Percentiles rank a stretch among this genome's conserved stretches.
Evolutionary conservation across 805 yeast species (phyloP).

Genomic region (Kodamaea kakaduensis): DNA sequence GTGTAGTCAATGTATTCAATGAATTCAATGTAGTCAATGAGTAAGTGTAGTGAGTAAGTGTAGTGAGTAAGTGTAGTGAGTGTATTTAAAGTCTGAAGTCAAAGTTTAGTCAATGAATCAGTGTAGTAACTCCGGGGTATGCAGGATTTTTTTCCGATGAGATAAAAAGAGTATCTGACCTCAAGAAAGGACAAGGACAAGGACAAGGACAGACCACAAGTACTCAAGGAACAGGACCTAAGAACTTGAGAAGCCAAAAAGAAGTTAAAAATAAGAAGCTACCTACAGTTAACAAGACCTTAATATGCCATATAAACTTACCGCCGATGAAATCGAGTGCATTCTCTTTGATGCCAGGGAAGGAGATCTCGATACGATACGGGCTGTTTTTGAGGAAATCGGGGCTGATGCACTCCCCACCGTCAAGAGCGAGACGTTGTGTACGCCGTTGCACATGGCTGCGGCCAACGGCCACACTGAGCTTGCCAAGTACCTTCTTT

Average conservation of each 20-base stretch:
- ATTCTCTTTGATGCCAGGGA: conserved; percentile 79
- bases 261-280: neutral
- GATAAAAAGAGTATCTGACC: no score
- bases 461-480: conserved; percentile 89
- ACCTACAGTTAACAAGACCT: conserved; percentile 3
- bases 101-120: no score
- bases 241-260: conserved; percentile 6
- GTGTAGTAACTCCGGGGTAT: no score
- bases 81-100: no score
- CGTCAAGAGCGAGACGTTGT: conserved; percentile 61
- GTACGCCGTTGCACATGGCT: conserved; percentile 91
- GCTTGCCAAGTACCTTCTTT: conserved; percentile 56
- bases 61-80: no score
- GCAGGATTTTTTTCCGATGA: no score
- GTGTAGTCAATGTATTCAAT: no score
- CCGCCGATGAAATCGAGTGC: conserved; percentile 79
- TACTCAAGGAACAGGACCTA: no score
- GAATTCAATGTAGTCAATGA: no score
- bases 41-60: no score
- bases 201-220: no score
- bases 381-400: conserved; percentile 60
- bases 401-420: conserved; percentile 40
- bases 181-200: no score
- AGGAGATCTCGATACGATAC: conserved; percentile 77
- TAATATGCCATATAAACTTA: conserved; percentile 27